Percentiles rank a stretch among this genome's conserved stretches.
Evolutionary conservation across 148 eudicot genomes (phyloP).

Genomic region (Amaranthus palmeri): DNA sequence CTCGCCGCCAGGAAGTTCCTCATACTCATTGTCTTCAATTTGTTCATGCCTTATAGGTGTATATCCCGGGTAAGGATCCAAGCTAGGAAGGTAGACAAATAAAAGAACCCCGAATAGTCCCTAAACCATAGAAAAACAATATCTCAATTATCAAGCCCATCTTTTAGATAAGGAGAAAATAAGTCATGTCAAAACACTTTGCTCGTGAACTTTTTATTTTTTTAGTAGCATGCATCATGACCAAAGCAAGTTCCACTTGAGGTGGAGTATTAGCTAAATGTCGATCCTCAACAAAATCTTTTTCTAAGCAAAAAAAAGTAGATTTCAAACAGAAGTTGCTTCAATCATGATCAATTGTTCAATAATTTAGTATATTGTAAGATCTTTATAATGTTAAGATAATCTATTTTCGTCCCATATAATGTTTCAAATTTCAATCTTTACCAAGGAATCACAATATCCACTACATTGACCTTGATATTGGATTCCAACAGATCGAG

Average conservation of each 20-base stretch:
- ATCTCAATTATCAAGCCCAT: background rate
- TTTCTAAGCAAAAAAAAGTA: no score
- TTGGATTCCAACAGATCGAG: no score
- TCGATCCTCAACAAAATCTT: background rate
- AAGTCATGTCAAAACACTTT: background rate
- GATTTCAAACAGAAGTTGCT: background rate
- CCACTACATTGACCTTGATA: no score
- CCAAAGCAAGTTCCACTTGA: background rate
- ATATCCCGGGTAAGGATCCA: slow-evolving; percentile 95
- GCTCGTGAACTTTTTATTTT: background rate
- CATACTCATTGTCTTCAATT: slow-evolving; percentile 57
- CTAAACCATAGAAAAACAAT: slow-evolving; percentile 34
- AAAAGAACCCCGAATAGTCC: slow-evolving; percentile 75
- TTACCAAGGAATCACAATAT: no score
- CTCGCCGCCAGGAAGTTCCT: slow-evolving; percentile 90
- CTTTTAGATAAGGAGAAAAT: background rate
- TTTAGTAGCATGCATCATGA: background rate
- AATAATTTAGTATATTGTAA: background rate
- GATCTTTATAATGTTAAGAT: no score
- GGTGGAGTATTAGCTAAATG: background rate
- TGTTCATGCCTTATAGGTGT: slow-evolving; percentile 50
- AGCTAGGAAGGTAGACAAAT: slow-evolving; percentile 56
- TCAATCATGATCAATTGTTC: background rate
- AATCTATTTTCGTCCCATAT: no score
- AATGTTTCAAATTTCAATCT: no score